Conservation (phyloP, 352 stramenopile genomes). For the Lagenidium sp. region DNA sequence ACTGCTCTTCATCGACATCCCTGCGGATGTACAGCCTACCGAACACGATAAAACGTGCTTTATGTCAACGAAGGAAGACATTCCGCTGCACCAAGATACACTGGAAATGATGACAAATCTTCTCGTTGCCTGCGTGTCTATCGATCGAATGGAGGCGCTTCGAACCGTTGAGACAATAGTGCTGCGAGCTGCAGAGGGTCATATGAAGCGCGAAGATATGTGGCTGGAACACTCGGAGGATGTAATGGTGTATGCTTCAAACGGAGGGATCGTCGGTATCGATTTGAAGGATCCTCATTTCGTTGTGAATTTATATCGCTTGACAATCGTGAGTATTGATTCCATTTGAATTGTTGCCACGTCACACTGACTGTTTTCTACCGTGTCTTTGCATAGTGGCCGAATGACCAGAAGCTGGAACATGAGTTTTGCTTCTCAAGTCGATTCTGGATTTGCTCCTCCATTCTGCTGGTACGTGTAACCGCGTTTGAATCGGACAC, state of each 20-base stretch:
- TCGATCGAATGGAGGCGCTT: conserved; percentile 66
- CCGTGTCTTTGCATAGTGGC: conserved; percentile 25
- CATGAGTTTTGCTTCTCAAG: conserved; percentile 73
- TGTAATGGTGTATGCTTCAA: conserved; percentile 35
- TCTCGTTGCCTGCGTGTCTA: conserved; percentile 42
- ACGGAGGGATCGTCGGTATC: conserved; percentile 62
- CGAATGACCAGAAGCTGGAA: conserved; percentile 44
- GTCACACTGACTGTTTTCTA: conserved; percentile 1
- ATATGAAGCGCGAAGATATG: conserved; percentile 63
- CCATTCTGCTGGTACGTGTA: conserved; percentile 71
- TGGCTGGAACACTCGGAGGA: conserved; percentile 50
- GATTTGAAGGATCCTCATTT: conserved; percentile 49
- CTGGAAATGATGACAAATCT: conserved; percentile 45
- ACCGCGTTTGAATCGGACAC: too few relatives aligned
- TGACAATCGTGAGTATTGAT: conserved; percentile 34
- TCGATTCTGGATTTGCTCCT: conserved; percentile 79
- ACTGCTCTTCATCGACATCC: conserved; percentile 76
- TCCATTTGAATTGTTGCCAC: neutral
- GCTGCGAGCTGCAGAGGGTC: conserved; percentile 67
- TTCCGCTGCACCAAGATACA: conserved; percentile 70
- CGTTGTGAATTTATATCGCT: conserved; percentile 43
- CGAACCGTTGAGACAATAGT: conserved; percentile 69
- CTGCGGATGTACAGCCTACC: conserved; percentile 68
- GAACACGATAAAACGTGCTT: conserved; percentile 85
- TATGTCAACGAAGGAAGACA: conserved; percentile 71